A percentile compares a stretch with the other conserved stretches of the same genome.
phyloP scores from a whole-genome alignment of 176 grass and related monocot species.

The Olyra latifolia region DNA sequence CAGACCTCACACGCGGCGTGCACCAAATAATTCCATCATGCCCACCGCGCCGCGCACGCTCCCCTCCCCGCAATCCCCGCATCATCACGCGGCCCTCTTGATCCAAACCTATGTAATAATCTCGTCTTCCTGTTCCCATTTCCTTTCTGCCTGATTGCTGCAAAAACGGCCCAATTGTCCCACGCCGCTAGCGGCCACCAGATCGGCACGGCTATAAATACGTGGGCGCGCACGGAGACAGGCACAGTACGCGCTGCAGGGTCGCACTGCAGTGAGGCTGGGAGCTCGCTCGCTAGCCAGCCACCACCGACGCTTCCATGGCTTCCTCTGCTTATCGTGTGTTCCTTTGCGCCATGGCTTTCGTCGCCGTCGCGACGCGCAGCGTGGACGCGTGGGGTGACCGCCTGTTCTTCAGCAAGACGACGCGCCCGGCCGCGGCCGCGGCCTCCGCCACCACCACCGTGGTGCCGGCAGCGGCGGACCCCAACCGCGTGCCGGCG shows the following conservation, averaged over 20 bases:
- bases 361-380: constrained; percentile 14
- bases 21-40: constrained; percentile 48
- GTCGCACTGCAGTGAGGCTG: not conserved
- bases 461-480: not conserved
- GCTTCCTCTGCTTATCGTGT: not conserved
- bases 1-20: constrained; percentile 53
- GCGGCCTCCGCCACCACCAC: not conserved
- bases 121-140: constrained; percentile 6
- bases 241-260: not conserved
- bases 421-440: not conserved
- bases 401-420: constrained; percentile 56
- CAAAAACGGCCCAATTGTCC: not conserved
- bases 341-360: constrained; percentile 15
- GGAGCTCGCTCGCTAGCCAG: too few species aligned
- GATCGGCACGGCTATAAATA: constrained; percentile 33
- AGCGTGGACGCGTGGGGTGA: constrained; percentile 35
- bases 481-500: constrained; percentile 9
- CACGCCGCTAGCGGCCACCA: constrained; percentile 1
- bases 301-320: constrained; percentile 40
- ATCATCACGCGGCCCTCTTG: not conserved
- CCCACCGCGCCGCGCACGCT: constrained; percentile 7
- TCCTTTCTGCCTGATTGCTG: not conserved
- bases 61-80: not conserved
- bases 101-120: not conserved
- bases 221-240: not conserved